A percentile compares a stretch with the other conserved stretches of the same genome.
These are phyloP conservation scores for Porphyrellus cyaneotinctus DNA, from an alignment of 768 basidiomycete species.

Conservation along the genomic window DNA sequence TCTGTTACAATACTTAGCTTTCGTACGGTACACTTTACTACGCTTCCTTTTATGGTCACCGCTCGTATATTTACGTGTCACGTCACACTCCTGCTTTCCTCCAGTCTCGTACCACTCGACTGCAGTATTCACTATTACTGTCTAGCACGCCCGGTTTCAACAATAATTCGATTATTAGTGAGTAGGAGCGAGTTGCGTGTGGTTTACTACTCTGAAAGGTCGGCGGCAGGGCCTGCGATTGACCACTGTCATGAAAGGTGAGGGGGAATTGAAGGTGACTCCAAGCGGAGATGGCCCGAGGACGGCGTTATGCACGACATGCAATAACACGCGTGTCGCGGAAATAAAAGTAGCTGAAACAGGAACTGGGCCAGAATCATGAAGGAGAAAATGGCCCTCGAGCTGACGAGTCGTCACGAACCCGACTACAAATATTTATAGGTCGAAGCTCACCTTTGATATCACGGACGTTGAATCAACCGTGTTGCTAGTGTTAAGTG, in stretches of 20 bases:
- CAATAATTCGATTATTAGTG: conserved; percentile 40
- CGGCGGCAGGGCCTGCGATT: conserved; percentile 44
- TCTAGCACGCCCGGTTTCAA: too few relatives aligned
- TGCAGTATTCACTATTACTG: too few relatives aligned
- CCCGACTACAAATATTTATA: neutral
- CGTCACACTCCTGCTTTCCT: too few relatives aligned
- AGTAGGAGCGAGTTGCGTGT: conserved; percentile 41
- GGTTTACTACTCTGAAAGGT: conserved; percentile 32
- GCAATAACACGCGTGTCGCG: conserved; percentile 14
- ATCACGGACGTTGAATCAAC: conserved; percentile 15
- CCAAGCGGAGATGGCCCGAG: conserved; percentile 41
- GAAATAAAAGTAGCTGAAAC: conserved; percentile 19
- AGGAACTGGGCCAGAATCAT: conserved; percentile 5
- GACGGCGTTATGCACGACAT: conserved; percentile 22
- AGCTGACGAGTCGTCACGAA: conserved; percentile 13
- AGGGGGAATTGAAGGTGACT: conserved; percentile 42
- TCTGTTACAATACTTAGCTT: too few relatives aligned
- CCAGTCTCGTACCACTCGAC: too few relatives aligned
- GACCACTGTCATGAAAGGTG: conserved; percentile 38
- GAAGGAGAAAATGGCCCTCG: conserved; percentile 23
- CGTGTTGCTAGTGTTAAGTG: conserved; percentile 5
- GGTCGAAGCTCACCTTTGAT: conserved; percentile 20
- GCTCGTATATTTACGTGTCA: too few relatives aligned
- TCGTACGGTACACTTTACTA: too few relatives aligned
- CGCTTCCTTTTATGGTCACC: too few relatives aligned